Base-by-base conservation (phyloP, 495 filamentous ascomycete species). In the Trichoderma virens region DNA sequence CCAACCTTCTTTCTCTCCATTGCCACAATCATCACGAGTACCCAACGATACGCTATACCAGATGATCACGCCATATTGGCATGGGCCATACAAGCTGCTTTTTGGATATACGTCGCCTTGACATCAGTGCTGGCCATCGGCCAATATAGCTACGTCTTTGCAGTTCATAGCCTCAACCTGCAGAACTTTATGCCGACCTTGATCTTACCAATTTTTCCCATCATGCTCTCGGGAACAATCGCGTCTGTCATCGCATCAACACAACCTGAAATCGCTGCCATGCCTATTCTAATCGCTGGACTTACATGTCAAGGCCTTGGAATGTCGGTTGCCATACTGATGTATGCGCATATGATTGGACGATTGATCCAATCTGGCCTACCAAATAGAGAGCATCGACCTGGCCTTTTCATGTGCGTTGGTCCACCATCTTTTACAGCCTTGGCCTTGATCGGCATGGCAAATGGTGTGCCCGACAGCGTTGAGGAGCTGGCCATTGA, bases 391-490 rank as follows among this genome's bases (percentile, higher is more conserved):
- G 51, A 56, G 25, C 82, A 65, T 72, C 71, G 86, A 47, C 82
- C 85, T 0, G 86, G 82, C 2, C 88, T 91, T 84, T 90, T 90
- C 71, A 89, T 91, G 65, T 85, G 85, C 7, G 87, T 90, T 8
- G 88, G 84, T 0, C 86, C 86, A 11, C 79, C 88, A 0, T 80
- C 83, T 2, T 92, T 90, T 74, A 90, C 88, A 3, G 83, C 80
- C n/a, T 76, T 88, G 1, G 87, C 88, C 7, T 74, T 91, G n/a
- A 81, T 92, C 14, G 70, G 62, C 30, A 28, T 61, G 11, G 72
- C 51, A 0, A 70, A 69, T 2, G 45, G 62, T 1, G 11, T 74
- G 1, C 74, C 70, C 0, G 71, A 78, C 9, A 73, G 80, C 25
- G 7, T 30, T 25, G 5, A 30, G 2, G 51, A 56, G 51, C 27